Base-by-base conservation (phyloP, 352 stramenopile species). In the Thalassiosira livingstoniorum region DNA sequence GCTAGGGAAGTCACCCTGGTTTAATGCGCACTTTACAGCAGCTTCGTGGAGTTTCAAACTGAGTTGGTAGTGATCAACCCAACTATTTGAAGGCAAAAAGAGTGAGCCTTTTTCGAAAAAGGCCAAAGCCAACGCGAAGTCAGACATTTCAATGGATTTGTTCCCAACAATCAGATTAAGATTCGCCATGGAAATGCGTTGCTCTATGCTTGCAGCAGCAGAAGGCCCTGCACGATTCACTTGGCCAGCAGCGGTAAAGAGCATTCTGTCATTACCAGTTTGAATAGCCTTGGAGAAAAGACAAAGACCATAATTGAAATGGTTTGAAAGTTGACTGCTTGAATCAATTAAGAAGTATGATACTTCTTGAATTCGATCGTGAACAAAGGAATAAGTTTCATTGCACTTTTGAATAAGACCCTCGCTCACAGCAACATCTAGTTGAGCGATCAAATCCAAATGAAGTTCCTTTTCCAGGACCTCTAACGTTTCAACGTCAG, bases 331-430 rank as follows among this genome's bases (percentile, higher is more conserved):
- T 15, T 63, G 65, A 31, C 75, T 35, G 60, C 64, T 35, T 18
- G n/a, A 10, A 7, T 47, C 7, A 3, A 73, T 80, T 34, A 85
- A 63, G 35, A 67, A 54, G 31, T 82, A 85, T 10, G 72, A 39
- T 34, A 65, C 78, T 69, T 85, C 71, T 31, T 80, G 70, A 15
- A 85, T 66, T 51, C 67, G 55, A 53, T 85, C 78, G 35, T 85
- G 78, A 1, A 31, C 27, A 55, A 85, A 85, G 34, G 54, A 58
- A 31, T 62, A 85, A 2, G 4, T 32, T 4, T 27, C 71, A 51
- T 68, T 35, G 11, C 54, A n/a, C 42, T 76, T 80, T 25, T 58
- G 27, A 7, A 85, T n/a, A 32, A 85, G 13, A 60, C 78, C 78
- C 66, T 78, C 65, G 47, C 25, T 34, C 13, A 78, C 43, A 32